phyloP scores from a whole-genome alignment of 495 filamentous ascomycete species.

The Penicillium herquei region DNA sequence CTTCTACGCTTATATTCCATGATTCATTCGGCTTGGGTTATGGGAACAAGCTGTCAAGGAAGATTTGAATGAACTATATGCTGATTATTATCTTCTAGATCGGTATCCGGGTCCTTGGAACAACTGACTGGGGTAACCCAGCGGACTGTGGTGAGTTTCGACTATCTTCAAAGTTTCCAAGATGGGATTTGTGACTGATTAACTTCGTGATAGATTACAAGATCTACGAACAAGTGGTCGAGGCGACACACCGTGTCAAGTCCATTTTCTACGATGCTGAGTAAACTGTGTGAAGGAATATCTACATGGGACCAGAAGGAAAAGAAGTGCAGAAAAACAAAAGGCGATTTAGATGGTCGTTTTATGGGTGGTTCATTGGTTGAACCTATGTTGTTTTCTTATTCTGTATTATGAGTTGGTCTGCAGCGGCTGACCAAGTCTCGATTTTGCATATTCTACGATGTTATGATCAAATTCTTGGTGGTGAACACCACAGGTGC shows the following conservation, averaged over 20 bases:
- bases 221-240: conserved; percentile 77
- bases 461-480: conserved; percentile 20
- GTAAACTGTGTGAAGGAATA: background rate
- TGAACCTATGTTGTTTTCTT: background rate
- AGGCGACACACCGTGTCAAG: conserved; percentile 83
- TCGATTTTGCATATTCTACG: conserved; percentile 15
- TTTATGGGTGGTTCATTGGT: background rate
- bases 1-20: too few relatives aligned
- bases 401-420: background rate
- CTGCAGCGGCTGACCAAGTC: background rate
- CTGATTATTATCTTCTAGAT: conserved; percentile 44
- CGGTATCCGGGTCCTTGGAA: conserved; percentile 69
- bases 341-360: background rate
- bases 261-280: conserved; percentile 67
- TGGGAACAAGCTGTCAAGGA: too few relatives aligned
- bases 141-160: conserved; percentile 34
- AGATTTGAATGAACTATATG: too few relatives aligned
- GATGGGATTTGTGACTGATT: background rate
- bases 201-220: conserved; percentile 61
- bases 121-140: conserved; percentile 72
- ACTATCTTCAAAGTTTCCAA: background rate
- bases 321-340: background rate
- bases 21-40: background rate
- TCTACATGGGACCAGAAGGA: too few relatives aligned
- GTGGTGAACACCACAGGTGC: background rate